Evolutionary conservation across 2,329 filamentous ascomycete species (phyloP), one percentile per base, ranked within the genome.

Genomic region (Epichloe amarillans): DNA sequence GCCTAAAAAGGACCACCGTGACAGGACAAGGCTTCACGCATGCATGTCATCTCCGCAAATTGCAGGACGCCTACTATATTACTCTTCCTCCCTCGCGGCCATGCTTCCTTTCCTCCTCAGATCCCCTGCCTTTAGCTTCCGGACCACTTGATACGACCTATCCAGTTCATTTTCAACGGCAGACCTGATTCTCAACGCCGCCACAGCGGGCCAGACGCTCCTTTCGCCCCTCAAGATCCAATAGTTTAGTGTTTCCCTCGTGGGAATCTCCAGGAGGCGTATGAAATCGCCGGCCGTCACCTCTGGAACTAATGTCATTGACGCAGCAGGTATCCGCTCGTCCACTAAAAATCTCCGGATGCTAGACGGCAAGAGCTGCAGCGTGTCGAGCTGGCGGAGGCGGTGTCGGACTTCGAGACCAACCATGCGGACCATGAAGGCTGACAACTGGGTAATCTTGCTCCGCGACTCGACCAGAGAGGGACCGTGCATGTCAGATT

Each of bases 131-230:
- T 78, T 79, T 33, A 78, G 65, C 54, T 83, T 77, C 53, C 88
- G 73, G 0, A 91, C 84, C 52, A 84, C 72, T 65, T 94, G 86
- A 65, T 95, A 96, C 0, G 87, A 86, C 45, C 83, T 73, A 64
- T 96, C 90, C 11, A 97, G 72, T 63, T 95, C 89, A 50, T 89
- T 84, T 66, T 97, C 91, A 7, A 97, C 77, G 4, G 83, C 84
- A 65, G 88, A 93, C 6, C 91, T 73, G 6, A 95, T 83, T 58
- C 84, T 84, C 54, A 97, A 68, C 14, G 89, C 88, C 35, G 83
- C 83, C 3, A 95, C 80, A 2, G 88, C 87, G 0, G 90, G 91
- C 90, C 91, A 97, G 0, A 95, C 88, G 57, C 86, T 90, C 54
- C 83, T 72, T 67, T 97, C 91, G 1, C 91, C 91, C 50, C 84